A percentile compares a stretch with the other conserved stretches of the same genome.
These are phyloP conservation scores for Bidens hawaiensis DNA, from an alignment of 140 eudicot genomes.

Conservation along the genomic window DNA sequence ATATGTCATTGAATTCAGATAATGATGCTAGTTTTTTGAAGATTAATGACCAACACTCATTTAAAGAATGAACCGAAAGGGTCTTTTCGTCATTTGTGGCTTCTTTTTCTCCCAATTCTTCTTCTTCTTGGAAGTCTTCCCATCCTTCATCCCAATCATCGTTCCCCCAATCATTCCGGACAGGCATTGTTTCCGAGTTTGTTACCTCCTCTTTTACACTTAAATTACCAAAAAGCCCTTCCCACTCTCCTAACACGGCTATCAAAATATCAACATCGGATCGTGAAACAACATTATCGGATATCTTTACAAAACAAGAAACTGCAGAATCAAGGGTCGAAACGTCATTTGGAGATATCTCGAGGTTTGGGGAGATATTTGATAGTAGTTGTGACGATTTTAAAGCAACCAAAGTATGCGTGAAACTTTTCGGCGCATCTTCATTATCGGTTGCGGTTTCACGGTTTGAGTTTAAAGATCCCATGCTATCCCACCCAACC, in stretches of 20 bases:
- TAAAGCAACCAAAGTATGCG: slow-evolving; percentile 80
- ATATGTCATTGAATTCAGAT: slow-evolving; percentile 37
- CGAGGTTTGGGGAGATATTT: slow-evolving; percentile 57
- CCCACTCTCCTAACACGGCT: slow-evolving; percentile 78
- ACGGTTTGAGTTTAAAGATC: slow-evolving; percentile 13
- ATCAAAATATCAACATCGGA: slow-evolving; percentile 49
- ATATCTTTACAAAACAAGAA: slow-evolving; percentile 62
- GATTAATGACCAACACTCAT: slow-evolving; percentile 70
- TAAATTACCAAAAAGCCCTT: slow-evolving; percentile 44
- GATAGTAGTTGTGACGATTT: slow-evolving; percentile 79
- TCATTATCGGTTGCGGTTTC: slow-evolving; percentile 27
- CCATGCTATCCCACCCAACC: slow-evolving; percentile 76
- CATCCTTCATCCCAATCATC: slow-evolving; percentile 99
- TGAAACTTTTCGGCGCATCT: slow-evolving; percentile 47
- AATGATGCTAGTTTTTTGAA: slow-evolving; percentile 38
- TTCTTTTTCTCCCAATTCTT: slow-evolving; percentile 37
- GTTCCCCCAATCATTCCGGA: slow-evolving; percentile 52
- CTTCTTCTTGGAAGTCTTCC: slow-evolving; percentile 72
- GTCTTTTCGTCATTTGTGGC: slow-evolving; percentile 26
- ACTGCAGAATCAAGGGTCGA: slow-evolving; percentile 63
- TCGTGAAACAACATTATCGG: slow-evolving; percentile 36
- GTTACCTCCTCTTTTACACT: slow-evolving; percentile 32
- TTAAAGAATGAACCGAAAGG: slow-evolving; percentile 62
- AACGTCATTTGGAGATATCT: slow-evolving; percentile 67
- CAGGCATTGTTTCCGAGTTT: slow-evolving; percentile 21